Evolutionary conservation across 345 rosid species (phyloP).

Genomic region (Carallia brachiata): DNA sequence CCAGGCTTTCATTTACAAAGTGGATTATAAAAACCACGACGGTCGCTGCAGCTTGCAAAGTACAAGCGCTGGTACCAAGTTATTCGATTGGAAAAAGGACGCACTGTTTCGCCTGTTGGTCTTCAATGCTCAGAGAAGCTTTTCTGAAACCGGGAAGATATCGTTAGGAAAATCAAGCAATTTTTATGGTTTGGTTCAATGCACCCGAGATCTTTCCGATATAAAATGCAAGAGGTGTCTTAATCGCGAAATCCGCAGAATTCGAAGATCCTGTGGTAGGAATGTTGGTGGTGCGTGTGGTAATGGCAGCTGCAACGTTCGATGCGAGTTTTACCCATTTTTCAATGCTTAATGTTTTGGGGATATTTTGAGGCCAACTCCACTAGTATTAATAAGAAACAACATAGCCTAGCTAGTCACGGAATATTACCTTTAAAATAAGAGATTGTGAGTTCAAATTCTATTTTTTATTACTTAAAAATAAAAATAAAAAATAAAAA

Average conservation of each 20-base stretch:
- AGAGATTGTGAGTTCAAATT: too few relatives aligned
- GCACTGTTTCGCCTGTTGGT: slow-evolving; percentile 21
- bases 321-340: slow-evolving; percentile 65
- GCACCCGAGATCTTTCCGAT: slow-evolving; percentile 53
- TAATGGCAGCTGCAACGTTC: slow-evolving; percentile 57
- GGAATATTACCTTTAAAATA: too few relatives aligned
- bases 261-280: slow-evolving; percentile 62
- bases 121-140: slow-evolving; percentile 24
- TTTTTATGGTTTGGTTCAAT: slow-evolving; percentile 59
- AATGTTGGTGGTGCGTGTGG: slow-evolving; percentile 65
- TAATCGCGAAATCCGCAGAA: slow-evolving; percentile 34
- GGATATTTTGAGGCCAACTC: too few relatives aligned
- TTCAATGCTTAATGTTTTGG: too few relatives aligned
- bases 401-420: too few relatives aligned
- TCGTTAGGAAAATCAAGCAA: slow-evolving; percentile 21
- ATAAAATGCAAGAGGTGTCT: slow-evolving; percentile 50
- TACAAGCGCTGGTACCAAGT: not conserved
- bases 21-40: slow-evolving; percentile 29
- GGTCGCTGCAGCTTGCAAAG: not conserved
- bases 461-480: too few relatives aligned
- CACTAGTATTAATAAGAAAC: too few relatives aligned
- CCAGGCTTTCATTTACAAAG: slow-evolving; percentile 35
- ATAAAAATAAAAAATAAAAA: too few relatives aligned
- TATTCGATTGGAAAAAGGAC: not conserved
- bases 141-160: slow-evolving; percentile 48